A percentile compares a stretch with the other conserved stretches of the same genome.
Evolutionary conservation across 805 yeast genomes (phyloP).

Genomic region (Suhomyces sp.): DNA sequence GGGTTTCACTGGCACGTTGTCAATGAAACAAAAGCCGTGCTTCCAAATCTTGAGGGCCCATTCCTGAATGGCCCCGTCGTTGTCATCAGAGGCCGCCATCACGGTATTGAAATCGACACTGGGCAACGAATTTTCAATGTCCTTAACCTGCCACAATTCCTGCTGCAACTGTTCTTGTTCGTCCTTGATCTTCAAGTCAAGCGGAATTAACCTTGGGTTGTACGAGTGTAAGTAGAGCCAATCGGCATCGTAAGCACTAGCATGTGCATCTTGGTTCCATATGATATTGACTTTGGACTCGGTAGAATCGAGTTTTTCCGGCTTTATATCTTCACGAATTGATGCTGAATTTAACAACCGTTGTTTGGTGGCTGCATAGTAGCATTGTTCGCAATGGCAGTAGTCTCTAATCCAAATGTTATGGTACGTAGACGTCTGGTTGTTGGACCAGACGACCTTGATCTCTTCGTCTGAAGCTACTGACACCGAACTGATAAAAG

Average conservation of each 20-base stretch:
- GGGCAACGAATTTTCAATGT: conserved; percentile 42
- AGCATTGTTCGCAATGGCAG: conserved; percentile 58
- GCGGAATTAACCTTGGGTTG: conserved; percentile 45
- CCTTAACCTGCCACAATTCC: conserved; percentile 45
- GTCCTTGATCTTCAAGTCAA: conserved; percentile 24
- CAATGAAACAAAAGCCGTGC: conserved; percentile 61
- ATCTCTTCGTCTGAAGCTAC: conserved; percentile 1
- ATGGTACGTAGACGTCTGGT: conserved; percentile 23
- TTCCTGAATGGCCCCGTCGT: conserved; percentile 46
- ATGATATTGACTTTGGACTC: conserved; percentile 15
- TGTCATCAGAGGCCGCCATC: conserved; percentile 31
- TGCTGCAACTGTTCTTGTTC: conserved; percentile 27
- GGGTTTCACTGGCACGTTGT: conserved; percentile 58
- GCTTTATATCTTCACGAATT: conserved; percentile 24
- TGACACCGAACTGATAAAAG: not conserved
- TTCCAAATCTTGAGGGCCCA: conserved; percentile 54
- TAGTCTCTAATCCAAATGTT: conserved; percentile 64
- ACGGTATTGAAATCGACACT: conserved; percentile 47
- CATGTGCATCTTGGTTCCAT: conserved; percentile 45
- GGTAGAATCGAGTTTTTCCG: conserved; percentile 12
- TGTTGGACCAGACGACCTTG: conserved; percentile 5
- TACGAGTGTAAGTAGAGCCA: conserved; percentile 54
- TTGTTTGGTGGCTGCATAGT: conserved; percentile 55
- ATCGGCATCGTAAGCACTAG: conserved; percentile 30
- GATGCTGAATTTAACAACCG: conserved; percentile 54